Evolutionary conservation across 2,329 filamentous ascomycete species (phyloP), one percentile per base, ranked within the genome.

Genomic region (Coleophoma crateriformis): DNA sequence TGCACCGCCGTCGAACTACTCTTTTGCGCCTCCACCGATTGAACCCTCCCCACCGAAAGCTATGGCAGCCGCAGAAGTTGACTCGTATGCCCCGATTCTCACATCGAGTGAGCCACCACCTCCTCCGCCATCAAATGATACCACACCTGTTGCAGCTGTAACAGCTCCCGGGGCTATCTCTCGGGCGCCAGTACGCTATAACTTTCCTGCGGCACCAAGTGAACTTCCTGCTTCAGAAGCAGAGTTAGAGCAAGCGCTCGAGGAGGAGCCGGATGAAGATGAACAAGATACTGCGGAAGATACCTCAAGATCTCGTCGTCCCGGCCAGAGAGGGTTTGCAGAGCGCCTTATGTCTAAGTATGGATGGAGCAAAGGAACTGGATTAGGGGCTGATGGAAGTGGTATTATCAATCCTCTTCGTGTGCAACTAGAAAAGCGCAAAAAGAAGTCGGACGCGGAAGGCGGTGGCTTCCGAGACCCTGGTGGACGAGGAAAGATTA

Each of bases 271-370:
- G 54, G 34, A 71, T 68, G 66, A 73, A 56, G 34, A 64, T 61
- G 20, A 55, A 22, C 58, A 61, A 27, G 60, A 57, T 17, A 57
- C 61, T 33, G 45, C 52, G 33, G 68, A 69, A 51, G 66, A 69
- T 37, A 61, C 67, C 17, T 68, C 74, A 33, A 79, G 81, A 35
- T 85, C 84, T 39, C 80, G 73, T 50, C 82, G 84, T 3, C 90
- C 90, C 0, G 89, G 90, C 14, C 88, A 95, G 67, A 80, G 84
- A 56, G 88, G 85, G 46, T 96, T 96, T 67, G 94, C 90, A 0
- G 82, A 90, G 57, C 86, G 90, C 33, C 79, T 97, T 49, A 90
- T 99, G 82, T 80, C 82, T 53, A 97, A 96, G 66, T 94, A 96
- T 70, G 94, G 94, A 49, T 97, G 91, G 88, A 85, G 84, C 34